These are phyloP conservation scores for Fagopyrum homotropicum DNA, from an alignment of 148 eudicot species.

Conservation along the genomic window DNA sequence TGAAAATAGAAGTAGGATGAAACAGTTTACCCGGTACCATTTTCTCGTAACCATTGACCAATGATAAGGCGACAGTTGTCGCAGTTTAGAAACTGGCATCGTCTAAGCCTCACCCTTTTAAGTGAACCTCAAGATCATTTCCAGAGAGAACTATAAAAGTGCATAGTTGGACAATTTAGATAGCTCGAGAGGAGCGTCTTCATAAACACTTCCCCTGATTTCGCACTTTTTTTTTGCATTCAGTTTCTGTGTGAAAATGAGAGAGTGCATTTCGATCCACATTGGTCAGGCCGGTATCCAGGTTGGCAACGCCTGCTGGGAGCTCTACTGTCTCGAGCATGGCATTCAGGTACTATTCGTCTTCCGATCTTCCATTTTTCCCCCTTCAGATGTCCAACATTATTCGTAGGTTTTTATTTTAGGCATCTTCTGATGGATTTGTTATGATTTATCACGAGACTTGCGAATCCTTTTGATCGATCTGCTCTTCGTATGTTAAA, in stretches of 20 bases:
- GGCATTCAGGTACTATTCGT: neutral
- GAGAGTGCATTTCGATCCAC: conserved; percentile 9
- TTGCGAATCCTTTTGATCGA: too few species aligned
- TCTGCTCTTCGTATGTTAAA: too few species aligned
- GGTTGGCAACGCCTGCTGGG: neutral
- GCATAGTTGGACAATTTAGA: too few species aligned
- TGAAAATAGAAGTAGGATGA: too few species aligned
- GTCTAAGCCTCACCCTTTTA: too few species aligned
- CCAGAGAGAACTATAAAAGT: neutral
- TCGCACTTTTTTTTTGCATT: neutral
- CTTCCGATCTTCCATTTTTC: neutral
- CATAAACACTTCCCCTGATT: neutral
- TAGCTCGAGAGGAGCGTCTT: neutral
- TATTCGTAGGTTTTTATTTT: neutral
- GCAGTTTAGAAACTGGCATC: too few species aligned
- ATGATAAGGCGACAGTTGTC: too few species aligned
- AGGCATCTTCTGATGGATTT: neutral
- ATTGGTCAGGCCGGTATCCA: conserved; percentile 4
- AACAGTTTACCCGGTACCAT: too few species aligned
- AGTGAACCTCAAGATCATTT: too few species aligned
- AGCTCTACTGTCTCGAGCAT: too few species aligned
- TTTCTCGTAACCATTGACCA: too few species aligned
- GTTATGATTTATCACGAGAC: too few species aligned
- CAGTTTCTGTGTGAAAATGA: conserved; percentile 9
- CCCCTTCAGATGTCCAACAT: neutral